Evolutionary conservation across 1,139 yeast genomes (phyloP), one percentile per base, ranked within the genome.

Genomic region (Protomyces arabidopsidicola): DNA sequence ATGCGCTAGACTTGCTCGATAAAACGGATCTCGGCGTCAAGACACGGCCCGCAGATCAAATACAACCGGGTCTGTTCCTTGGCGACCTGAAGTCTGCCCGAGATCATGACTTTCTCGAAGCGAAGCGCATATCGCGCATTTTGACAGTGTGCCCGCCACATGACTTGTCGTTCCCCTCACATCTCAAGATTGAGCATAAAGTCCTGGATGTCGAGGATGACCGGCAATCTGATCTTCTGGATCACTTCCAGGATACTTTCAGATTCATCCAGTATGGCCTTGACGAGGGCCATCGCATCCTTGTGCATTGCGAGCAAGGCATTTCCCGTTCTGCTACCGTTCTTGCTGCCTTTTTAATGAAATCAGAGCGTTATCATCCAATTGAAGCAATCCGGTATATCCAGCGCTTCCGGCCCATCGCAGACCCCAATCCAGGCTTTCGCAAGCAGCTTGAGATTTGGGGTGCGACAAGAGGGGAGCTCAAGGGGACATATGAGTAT

Each of bases 291-390:
- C 71, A 70, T 5, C 72, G 73, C 22, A 72, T 76, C 5, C 71
- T 77, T 16, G 77, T 77, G n/a, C 80, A 78, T 66, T 78, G 75
- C 67, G 65, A 58, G 4, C 96, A 96, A 38, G 98, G 98, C 1
- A 82, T 85, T 27, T 88, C 96, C 2, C 77, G 98, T 68, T 87
- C 96, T 0, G 88, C 84, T 0, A 77, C 95, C 0, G 78, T 89
- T 36, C 77, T 85, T 12, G 79, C 85, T 51, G 95, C 96, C 1
- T 93, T 86, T 72, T 74, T 93, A 67, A 90, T 93, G 95, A 82
- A 83, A 71, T 81, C 83, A 67, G 85, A 86, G 73, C 80, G 83
- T 6, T 79, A 89, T 72, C 76, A 77, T 8, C 75, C 83, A 20
- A 77, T 81, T 14, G 85, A 85, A 67, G 87, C 96, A 0, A 71